A percentile compares a stretch with the other conserved stretches of the same genome.
Conservation (phyloP, 352 stramenopile species). For the Thraustochytrium striatum region DNA sequence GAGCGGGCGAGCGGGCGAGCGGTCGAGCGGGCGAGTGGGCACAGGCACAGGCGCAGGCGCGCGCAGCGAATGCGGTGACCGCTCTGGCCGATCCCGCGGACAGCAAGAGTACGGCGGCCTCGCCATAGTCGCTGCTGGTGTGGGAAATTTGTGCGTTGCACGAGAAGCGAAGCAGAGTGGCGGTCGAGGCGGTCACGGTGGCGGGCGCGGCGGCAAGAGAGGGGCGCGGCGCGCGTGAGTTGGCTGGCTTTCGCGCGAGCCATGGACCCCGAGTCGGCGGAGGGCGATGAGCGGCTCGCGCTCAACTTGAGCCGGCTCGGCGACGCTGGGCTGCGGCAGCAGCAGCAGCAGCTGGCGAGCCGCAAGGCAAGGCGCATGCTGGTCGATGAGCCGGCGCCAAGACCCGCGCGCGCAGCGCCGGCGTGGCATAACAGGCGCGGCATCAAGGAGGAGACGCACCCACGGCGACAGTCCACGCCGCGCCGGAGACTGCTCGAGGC, state of each 20-base stretch:
- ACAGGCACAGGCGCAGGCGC: too few relatives aligned
- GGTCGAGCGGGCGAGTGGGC: too few relatives aligned
- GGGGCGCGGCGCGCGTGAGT: too few relatives aligned
- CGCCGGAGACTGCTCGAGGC: conserved; percentile 20
- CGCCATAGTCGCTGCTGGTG: too few relatives aligned
- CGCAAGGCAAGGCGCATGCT: neutral
- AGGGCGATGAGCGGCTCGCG: neutral
- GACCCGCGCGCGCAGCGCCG: neutral
- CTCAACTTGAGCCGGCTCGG: neutral
- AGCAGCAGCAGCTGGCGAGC: neutral
- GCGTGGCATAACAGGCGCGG: neutral
- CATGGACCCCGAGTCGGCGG: neutral
- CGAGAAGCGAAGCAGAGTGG: too few relatives aligned
- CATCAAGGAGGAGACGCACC: conserved; percentile 18
- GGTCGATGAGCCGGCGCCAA: neutral
- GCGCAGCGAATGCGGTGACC: too few relatives aligned
- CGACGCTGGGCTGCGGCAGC: neutral
- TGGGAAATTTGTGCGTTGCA: too few relatives aligned
- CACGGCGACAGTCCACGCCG: conserved; percentile 30
- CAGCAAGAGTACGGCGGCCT: too few relatives aligned
- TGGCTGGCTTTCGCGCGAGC: neutral
- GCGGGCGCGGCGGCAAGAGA: too few relatives aligned
- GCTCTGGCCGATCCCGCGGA: too few relatives aligned
- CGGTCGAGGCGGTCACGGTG: too few relatives aligned
- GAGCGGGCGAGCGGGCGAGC: too few relatives aligned